Evolutionary conservation across 2,329 filamentous ascomycete species (phyloP).

Genomic region (Monilinia vaccinii-corymbosi): DNA sequence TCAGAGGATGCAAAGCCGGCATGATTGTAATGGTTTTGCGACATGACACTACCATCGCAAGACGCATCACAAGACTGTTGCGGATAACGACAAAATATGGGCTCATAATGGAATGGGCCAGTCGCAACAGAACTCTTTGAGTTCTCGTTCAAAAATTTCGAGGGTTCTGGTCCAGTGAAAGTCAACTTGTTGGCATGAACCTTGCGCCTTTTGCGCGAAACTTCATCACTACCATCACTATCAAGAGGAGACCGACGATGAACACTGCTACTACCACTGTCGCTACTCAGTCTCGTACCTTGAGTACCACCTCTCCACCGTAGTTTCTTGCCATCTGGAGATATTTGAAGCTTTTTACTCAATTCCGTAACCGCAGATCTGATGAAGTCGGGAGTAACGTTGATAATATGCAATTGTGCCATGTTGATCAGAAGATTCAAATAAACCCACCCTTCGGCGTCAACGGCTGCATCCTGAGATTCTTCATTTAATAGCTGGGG

Average conservation of each 20-base stretch:
- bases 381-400: conserved; percentile 71
- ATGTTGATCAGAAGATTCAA: conserved; percentile 72
- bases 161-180: not conserved
- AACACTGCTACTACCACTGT: conserved; percentile 45
- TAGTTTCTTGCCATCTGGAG: conserved; percentile 67
- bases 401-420: conserved; percentile 77
- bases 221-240: conserved; percentile 19
- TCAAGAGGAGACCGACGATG: conserved; percentile 33
- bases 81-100: conserved; percentile 46
- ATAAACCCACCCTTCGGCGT: conserved; percentile 71
- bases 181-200: conserved; percentile 14
- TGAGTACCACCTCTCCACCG: conserved; percentile 66
- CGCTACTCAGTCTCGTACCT: conserved; percentile 56
- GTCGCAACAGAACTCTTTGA: conserved; percentile 30
- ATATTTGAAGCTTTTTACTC: conserved; percentile 69
- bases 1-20: not conserved
- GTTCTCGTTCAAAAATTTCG: not conserved
- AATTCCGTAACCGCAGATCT: conserved; percentile 60
- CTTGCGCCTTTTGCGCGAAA: conserved; percentile 22
- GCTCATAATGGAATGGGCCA: conserved; percentile 53
- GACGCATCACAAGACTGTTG: conserved; percentile 35
- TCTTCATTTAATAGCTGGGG: conserved; percentile 43
- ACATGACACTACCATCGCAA: not conserved
- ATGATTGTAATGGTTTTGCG: not conserved
- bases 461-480: conserved; percentile 45